Base-by-base conservation (phyloP, 2,329 filamentous ascomycete species). In the Dryadomyces quercus-mongolicae region DNA sequence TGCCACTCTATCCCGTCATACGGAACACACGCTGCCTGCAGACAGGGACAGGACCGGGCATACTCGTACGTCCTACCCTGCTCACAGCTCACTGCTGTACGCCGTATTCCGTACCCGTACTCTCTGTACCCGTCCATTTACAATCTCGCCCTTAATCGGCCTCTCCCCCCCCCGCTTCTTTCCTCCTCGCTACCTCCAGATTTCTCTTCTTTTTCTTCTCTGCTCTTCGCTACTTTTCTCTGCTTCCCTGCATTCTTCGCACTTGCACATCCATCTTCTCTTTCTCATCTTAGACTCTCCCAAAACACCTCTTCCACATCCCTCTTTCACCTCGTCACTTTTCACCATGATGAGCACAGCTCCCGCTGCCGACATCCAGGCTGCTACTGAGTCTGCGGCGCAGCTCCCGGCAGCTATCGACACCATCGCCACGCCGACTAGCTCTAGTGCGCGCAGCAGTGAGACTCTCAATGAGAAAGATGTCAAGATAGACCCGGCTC, bases 381-480 rank as follows among this genome's bases (percentile, higher is more conserved):
- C n/a, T 5, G 20, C 42, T 16, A 12, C 45, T 18, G 45, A 36
- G 15, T 6, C 31, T 15, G 34, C 45, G 10, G 16, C 15, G 6
- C 53, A 36, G 18, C 25, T 7, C 20, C 46, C 22, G 7, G 10
- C 10, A 5, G 42, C 16, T 8, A n/a, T 15, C n/a, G 13, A 51
- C 12, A 5, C 34, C 15, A 36, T 10, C 12, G 36, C 31, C 16
- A 52, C 49, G n/a, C 47, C 56, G 3, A 55, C 50, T 34, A 53
- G 48, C 15, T 49, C 52, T 4, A 68, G 66, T 56, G 63, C 65
- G 13, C 65, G 65, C 46, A 67, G 64, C 49, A 68, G 66, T 56
- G 64, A 67, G 52, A 65, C 64, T 22, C 60, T 64, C 51, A 62
- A 61, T 21, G 65, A 67, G 55, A 66, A 67, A 56, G 61, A 63